These are phyloP conservation scores for Cardamine occulta DNA, from an alignment of 345 rosid genomes.

Conservation along the genomic window DNA sequence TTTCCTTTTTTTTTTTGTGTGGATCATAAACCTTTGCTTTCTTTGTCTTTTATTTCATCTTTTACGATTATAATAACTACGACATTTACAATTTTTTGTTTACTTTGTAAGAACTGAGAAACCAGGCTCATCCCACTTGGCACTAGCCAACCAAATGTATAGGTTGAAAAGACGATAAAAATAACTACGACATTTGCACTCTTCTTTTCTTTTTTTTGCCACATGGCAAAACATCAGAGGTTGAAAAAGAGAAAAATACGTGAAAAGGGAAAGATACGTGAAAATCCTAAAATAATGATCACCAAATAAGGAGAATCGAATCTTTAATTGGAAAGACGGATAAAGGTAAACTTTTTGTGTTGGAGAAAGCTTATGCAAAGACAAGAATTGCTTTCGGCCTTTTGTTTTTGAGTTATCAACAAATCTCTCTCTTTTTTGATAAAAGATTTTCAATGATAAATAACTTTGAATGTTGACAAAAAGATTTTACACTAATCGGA, in stretches of 20 bases:
- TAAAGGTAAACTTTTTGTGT: constrained; percentile 28
- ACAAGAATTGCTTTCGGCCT: constrained; percentile 46
- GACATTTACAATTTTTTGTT: not conserved
- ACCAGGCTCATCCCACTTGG: not conserved
- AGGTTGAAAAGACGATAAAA: too few species aligned
- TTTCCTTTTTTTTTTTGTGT: too few species aligned
- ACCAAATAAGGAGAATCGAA: not conserved
- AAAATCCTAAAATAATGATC: constrained; percentile 3
- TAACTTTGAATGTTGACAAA: constrained; percentile 13
- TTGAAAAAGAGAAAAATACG: not conserved
- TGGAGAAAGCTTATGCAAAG: constrained; percentile 41
- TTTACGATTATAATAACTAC: not conserved
- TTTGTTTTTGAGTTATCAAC: constrained; percentile 32
- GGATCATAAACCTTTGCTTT: too few species aligned
- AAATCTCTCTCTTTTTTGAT: not conserved
- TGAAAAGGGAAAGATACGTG: not conserved
- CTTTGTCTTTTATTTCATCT: not conserved
- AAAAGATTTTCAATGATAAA: not conserved
- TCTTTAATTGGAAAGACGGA: constrained; percentile 22
- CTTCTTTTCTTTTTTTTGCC: not conserved
- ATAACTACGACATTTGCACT: too few species aligned
- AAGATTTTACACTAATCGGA: not conserved
- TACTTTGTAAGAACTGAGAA: not conserved
- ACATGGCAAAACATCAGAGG: not conserved
- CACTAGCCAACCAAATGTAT: not conserved